Base-by-base conservation (phyloP, 2,329 filamentous ascomycete species). In the Tolypocladium nubicola region DNA sequence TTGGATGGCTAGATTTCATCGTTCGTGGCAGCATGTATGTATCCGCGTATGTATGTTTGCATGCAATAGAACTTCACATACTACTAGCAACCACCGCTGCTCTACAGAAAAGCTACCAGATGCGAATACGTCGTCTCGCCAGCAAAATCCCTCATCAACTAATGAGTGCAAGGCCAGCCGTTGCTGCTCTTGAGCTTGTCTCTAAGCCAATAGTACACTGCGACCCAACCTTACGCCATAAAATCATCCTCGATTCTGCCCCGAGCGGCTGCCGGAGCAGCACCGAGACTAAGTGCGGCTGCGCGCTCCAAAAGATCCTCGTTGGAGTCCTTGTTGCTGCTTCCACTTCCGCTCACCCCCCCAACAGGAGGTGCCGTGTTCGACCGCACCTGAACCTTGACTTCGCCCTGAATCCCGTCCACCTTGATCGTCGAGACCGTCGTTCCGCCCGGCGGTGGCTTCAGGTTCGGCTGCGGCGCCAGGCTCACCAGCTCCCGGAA, bases 401-500 rank as follows among this genome's bases (percentile, higher is more conserved):
- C 76, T 60, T 84, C 80, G 19, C 79, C 81, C 16, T 76, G 72
- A 11, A 83, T 76, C 52, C 81, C 81, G 57, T 84, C 80, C 26
- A 84, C 74, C 38, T 78, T 72, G 1, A 84, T 71, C 38, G 73
- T 77, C 47, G 75, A 75, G 23, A 74, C 70, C 1, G 69, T 70
- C 8, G 68, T 68, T 10, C 69, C 69, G 4, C 68, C 69, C 0
- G 70, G 67, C 0, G 68, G 65, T n/a, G 68, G 71, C 37, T 67
- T 67, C 47, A 73, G 63, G 43, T 72, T 73, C 5, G 74, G 74
- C 52, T 67, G 68, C 13, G 76, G 75, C 3, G 71, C 70, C 59
- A 75, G 66, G 62, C 71, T 74, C 43, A 83, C 79, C 8, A 90
- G 78, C 54, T 86, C 82, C 56, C 85, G 79, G 55, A 92, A 83